These are phyloP conservation scores for Neurospora tetraspora DNA, from an alignment of 495 filamentous ascomycete genomes.

Conservation along the genomic window DNA sequence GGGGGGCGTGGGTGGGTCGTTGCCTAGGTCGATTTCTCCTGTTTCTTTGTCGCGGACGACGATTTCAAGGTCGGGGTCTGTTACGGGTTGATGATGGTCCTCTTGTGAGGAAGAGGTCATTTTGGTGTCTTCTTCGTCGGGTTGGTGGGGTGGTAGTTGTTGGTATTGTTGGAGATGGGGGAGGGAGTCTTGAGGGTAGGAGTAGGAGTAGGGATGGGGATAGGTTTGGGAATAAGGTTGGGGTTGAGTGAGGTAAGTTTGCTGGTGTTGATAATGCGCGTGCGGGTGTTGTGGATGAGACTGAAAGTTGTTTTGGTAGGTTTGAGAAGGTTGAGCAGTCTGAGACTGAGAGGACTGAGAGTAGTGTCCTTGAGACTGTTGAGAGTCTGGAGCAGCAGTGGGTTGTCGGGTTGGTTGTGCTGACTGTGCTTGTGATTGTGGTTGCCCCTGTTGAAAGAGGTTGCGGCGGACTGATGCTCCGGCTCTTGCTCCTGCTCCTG, in stretches of 20 bases:
- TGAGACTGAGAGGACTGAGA: background rate
- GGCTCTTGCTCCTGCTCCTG: background rate
- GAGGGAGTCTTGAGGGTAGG: background rate
- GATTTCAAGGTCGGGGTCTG: slow-evolving; percentile 49
- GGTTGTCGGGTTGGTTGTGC: background rate
- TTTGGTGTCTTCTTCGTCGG: background rate
- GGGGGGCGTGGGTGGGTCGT: slow-evolving; percentile 48
- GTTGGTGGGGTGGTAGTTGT: background rate
- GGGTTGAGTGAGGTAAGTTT: background rate
- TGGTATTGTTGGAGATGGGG: background rate
- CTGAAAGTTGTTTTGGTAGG: background rate
- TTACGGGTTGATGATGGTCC: background rate
- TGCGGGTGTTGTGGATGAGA: background rate
- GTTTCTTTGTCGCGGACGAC: slow-evolving; percentile 60
- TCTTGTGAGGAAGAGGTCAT: background rate
- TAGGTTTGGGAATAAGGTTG: background rate
- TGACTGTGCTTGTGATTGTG: background rate
- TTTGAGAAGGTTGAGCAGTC: background rate
- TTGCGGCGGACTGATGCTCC: slow-evolving; percentile 48
- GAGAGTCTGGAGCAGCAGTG: background rate
- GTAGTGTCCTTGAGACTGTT: background rate
- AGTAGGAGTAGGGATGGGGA: background rate
- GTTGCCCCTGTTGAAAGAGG: slow-evolving; percentile 54
- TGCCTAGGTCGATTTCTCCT: slow-evolving; percentile 57
- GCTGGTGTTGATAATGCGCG: too few species aligned